These are phyloP conservation scores for sorghum (Sorghum bicolor) DNA, from an alignment of 176 grass and related monocot genomes.

Conservation along the genomic window Sorghum_bicolor_NCBIv3 NC_012873.2:66810001-66810500, in stretches of 20 bases:
- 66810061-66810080: too few relatives aligned
- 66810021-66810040: background rate
- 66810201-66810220: too few relatives aligned
- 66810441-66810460: background rate
- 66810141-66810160: background rate
- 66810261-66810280: background rate
- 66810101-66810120: too few relatives aligned
- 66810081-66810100: too few relatives aligned
- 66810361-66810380: background rate
- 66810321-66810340: background rate
- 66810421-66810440: background rate
- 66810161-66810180: background rate
- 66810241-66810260: background rate
- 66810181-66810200: background rate
- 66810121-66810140: too few relatives aligned
- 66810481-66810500: background rate
- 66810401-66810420: background rate
- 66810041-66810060: background rate
- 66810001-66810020: background rate
- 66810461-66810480: background rate
- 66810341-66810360: background rate
- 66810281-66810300: background rate
- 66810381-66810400: background rate
- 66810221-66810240: background rate
- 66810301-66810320: background rate